Evolutionary conservation across 192 early-diverging fungal species (phyloP).

Genomic region (Gryganskiella cystojenkinii): DNA sequence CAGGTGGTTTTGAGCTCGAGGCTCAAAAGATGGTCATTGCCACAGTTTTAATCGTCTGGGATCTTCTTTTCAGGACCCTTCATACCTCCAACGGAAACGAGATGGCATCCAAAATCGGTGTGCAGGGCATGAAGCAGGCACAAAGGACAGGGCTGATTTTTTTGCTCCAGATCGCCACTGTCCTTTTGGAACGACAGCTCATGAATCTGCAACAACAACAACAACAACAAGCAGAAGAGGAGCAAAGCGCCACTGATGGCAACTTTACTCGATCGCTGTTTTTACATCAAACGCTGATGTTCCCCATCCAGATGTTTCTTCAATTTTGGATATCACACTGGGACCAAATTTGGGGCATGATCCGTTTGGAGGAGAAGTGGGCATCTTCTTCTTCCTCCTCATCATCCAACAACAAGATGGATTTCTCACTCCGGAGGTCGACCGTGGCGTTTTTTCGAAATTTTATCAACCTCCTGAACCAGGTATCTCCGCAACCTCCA

Average conservation of each 20-base stretch:
- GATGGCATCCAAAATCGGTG: conserved; percentile 29
- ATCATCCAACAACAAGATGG: not conserved
- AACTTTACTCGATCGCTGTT: not conserved
- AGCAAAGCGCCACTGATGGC: not conserved
- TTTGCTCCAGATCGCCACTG: conserved; percentile 16
- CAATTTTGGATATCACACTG: conserved; percentile 50
- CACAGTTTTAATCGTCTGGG: conserved; percentile 56
- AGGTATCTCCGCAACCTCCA: not conserved
- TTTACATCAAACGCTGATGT: conserved; percentile 14
- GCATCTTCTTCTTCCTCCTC: conserved; percentile 10
- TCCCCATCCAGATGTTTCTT: conserved; percentile 24
- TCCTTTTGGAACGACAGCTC: conserved; percentile 23
- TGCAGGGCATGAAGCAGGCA: conserved; percentile 36
- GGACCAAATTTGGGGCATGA: conserved; percentile 53
- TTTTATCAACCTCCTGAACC: conserved; percentile 33
- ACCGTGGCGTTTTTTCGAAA: conserved; percentile 40
- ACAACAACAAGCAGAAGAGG: too few species aligned
- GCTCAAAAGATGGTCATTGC: conserved; percentile 41
- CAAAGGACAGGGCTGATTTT: conserved; percentile 37
- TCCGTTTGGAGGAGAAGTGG: conserved; percentile 48
- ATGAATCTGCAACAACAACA: not conserved
- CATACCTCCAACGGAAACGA: conserved; percentile 19
- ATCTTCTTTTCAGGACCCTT: conserved; percentile 46
- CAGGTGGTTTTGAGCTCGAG: conserved; percentile 7
- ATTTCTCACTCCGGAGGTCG: conserved; percentile 24